phyloP scores from a whole-genome alignment of 768 basidiomycete genomes.

The Vararia minispora region DNA sequence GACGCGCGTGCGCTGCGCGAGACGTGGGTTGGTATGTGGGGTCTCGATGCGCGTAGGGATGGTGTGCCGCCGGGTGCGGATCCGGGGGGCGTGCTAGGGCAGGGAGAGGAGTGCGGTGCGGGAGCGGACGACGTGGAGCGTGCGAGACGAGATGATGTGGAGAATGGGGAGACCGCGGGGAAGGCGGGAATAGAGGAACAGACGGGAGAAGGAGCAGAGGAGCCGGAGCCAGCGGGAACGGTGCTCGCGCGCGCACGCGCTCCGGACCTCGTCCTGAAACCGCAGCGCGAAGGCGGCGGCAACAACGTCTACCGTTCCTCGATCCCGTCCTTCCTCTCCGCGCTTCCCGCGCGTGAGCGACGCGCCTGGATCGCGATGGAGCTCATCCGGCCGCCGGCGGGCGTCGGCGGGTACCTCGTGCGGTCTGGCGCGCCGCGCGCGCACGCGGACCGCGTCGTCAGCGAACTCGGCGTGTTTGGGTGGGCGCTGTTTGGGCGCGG shows the following conservation, averaged over 20 bases:
- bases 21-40: conserved; percentile 89
- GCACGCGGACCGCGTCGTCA: conserved; percentile 75
- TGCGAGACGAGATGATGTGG: neutral
- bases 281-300: conserved; percentile 96
- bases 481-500: conserved; percentile 59
- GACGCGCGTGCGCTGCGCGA: conserved; percentile 46
- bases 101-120: too few relatives aligned
- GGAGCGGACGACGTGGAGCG: too few relatives aligned
- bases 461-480: conserved; percentile 89
- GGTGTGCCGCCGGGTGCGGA: neutral
- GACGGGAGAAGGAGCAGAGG: too few relatives aligned
- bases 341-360: conserved; percentile 46
- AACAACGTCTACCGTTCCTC: conserved; percentile 87
- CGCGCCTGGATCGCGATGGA: conserved; percentile 96
- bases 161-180: too few relatives aligned
- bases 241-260: conserved; percentile 38
- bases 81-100: neutral
- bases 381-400: conserved; percentile 69
- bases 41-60: conserved; percentile 35
- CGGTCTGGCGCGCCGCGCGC: conserved; percentile 52
- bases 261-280: conserved; percentile 74
- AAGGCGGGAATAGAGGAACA: too few relatives aligned
- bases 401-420: conserved; percentile 62
- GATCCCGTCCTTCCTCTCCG: conserved; percentile 68
- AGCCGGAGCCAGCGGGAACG: conserved; percentile 27